These are phyloP conservation scores for Rhizopogon rudus DNA, from an alignment of 768 basidiomycete species.

Conservation along the genomic window DNA sequence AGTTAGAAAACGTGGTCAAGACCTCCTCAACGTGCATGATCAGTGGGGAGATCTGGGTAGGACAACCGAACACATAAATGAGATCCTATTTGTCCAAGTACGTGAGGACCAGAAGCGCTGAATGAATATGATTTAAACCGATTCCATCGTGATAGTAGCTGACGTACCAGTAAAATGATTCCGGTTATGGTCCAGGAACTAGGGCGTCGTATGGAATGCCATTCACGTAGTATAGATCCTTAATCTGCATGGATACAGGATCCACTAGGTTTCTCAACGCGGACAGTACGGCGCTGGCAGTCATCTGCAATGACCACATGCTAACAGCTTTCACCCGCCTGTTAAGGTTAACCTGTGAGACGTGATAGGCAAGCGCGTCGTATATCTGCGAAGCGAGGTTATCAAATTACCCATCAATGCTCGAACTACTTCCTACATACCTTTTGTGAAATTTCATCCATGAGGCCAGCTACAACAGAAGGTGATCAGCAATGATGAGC, in stretches of 20 bases:
- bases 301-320: constrained; percentile 93
- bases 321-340: constrained; percentile 87
- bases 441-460: constrained; percentile 87
- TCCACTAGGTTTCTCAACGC: constrained; percentile 75
- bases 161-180: neutral
- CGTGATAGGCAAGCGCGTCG: constrained; percentile 92
- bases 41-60: neutral
- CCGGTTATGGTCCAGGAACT: constrained; percentile 12
- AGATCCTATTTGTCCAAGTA: too few species aligned
- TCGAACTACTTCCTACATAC: constrained; percentile 29
- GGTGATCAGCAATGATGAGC: constrained; percentile 3
- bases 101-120: neutral
- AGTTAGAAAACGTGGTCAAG: neutral
- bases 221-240: constrained; percentile 26
- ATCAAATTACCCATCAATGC: neutral
- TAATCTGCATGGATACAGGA: constrained; percentile 38
- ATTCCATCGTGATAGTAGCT: neutral
- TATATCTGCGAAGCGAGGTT: constrained; percentile 51
- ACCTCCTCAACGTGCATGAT: neutral
- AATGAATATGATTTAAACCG: neutral
- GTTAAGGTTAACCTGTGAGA: constrained; percentile 85
- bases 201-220: constrained; percentile 27
- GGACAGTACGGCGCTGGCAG: constrained; percentile 79
- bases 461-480: constrained; percentile 67
- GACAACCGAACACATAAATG: too few species aligned